Conservation (phyloP, 352 stramenopile genomes). For the Chrysophaeum taylorii region DNA sequence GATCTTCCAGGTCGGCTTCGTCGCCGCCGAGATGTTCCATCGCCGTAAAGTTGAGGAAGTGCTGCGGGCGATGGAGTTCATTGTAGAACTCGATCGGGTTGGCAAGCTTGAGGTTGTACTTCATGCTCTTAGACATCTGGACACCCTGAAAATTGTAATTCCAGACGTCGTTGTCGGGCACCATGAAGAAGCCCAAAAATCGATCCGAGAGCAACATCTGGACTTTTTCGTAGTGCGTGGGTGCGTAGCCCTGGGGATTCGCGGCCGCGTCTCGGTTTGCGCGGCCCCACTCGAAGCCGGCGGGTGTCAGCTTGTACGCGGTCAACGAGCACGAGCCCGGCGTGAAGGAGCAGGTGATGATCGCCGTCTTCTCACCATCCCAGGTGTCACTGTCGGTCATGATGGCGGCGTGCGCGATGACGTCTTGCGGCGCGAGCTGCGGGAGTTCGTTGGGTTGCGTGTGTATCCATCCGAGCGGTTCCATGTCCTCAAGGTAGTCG, state of each 20-base stretch:
- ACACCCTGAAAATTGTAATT: slow-evolving; percentile 99
- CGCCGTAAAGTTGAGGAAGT: slow-evolving; percentile 98
- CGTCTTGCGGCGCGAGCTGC: slow-evolving; percentile 86
- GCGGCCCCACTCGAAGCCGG: slow-evolving; percentile 92
- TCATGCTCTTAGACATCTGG: slow-evolving; percentile 92
- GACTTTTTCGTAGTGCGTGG: slow-evolving; percentile 96
- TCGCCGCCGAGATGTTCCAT: slow-evolving; percentile 61
- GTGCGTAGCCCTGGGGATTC: slow-evolving; percentile 81
- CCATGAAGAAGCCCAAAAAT: slow-evolving; percentile 99
- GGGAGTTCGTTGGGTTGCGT: slow-evolving; percentile 96
- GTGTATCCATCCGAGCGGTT: slow-evolving; percentile 98
- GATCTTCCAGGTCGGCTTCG: slow-evolving; percentile 75
- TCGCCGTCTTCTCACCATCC: slow-evolving; percentile 92
- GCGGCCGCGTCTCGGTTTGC: slow-evolving; percentile 88
- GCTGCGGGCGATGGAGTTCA: slow-evolving; percentile 92
- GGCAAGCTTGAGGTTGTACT: slow-evolving; percentile 92
- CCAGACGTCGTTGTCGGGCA: slow-evolving; percentile 94
- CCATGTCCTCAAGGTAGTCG: slow-evolving; percentile 90
- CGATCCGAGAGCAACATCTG: slow-evolving; percentile 98
- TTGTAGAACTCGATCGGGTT: slow-evolving; percentile 94
- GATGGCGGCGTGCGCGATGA: slow-evolving; percentile 90
- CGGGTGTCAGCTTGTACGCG: slow-evolving; percentile 92
- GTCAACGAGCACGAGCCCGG: slow-evolving; percentile 97
- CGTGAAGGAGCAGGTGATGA: slow-evolving; percentile 98
- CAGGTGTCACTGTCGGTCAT: slow-evolving; percentile 90